Conservation (phyloP, 83 land plant genomes). For the Picea mariana region DNA sequence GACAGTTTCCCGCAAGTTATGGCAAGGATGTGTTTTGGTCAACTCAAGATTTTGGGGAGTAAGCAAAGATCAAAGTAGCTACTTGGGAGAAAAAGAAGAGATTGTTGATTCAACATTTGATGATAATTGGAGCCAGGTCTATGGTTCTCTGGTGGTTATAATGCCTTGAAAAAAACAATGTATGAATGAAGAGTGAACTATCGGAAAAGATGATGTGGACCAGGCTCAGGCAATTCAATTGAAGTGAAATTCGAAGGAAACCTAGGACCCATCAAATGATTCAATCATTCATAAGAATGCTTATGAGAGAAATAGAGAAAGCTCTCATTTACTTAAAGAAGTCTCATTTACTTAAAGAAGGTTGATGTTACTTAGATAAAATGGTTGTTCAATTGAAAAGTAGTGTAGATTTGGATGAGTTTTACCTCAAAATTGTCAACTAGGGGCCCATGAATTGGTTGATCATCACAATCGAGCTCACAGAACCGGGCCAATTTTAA, state of each 20-base stretch:
- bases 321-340: too few species aligned
- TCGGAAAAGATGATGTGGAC: not conserved
- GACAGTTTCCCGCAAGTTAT: not conserved
- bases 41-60: not conserved
- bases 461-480: not conserved
- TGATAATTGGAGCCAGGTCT: not conserved
- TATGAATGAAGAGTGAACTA: not conserved
- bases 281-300: too few species aligned
- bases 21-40: not conserved
- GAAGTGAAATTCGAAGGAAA: not conserved
- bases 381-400: not conserved
- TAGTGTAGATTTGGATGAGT: not conserved
- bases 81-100: not conserved
- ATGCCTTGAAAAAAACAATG: not conserved
- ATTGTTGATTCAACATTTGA: not conserved
- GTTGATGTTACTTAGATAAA: too few species aligned
- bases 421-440: conserved; percentile 1
- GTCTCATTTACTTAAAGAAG: too few species aligned
- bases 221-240: not conserved
- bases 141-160: not conserved
- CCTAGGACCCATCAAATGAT: not conserved
- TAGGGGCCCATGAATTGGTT: not conserved
- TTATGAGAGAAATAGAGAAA: too few species aligned
- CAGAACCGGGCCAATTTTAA: conserved; percentile 9
- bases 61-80: not conserved